Evolutionary conservation across 305 asterid genomes (phyloP), one percentile per base, ranked within the genome.

Genomic region (Caryopteris hybrid): DNA sequence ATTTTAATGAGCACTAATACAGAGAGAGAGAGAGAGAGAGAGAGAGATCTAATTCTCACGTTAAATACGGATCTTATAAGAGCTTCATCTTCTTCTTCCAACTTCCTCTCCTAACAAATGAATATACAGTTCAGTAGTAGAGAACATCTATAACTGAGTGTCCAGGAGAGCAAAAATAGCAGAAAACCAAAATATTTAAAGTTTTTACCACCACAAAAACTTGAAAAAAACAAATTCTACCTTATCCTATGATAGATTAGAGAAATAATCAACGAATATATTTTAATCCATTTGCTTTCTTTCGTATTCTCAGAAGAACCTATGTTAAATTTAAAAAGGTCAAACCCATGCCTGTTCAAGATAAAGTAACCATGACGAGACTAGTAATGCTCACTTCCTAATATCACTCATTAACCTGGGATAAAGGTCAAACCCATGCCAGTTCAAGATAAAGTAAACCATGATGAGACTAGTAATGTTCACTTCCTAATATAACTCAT

Each of bases 31-130:
- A 0, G n/a, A 6, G 20, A 34, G 45, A 58, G 45, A 29, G 56
- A 9, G 11, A 58, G n/a, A 8, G 8, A 10, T 1, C 14, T 1
- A 38, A 48, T 76, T 34, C 80, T 71, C 50, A 79, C 91, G 68
- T 69, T 59, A 78, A 84, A 88, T 56, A 84, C 61, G 8, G 85
- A 61, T 78, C 76, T 83, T 76, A 83, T 83, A 17, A 78, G 82
- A 56, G 93, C 94, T 80, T 88, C 97, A 14, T 90, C 95, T 61
- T 86, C 91, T 74, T 86, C 91, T 76, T 80, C 84, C 71, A 86
- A 46, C 76, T 72, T 77, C 74, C 74, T 79, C 71, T 86, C 90
- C 91, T 88, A 64, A 57, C 25, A 76, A 42, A 71, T 47, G 23
- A 53, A 16, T 31, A 45, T 8, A 48, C 22, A 13, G 52, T 46